A percentile compares a stretch with the other conserved stretches of the same genome.
Conservation (phyloP, 345 rosid genomes). For the Syzygium oleosum region DNA sequence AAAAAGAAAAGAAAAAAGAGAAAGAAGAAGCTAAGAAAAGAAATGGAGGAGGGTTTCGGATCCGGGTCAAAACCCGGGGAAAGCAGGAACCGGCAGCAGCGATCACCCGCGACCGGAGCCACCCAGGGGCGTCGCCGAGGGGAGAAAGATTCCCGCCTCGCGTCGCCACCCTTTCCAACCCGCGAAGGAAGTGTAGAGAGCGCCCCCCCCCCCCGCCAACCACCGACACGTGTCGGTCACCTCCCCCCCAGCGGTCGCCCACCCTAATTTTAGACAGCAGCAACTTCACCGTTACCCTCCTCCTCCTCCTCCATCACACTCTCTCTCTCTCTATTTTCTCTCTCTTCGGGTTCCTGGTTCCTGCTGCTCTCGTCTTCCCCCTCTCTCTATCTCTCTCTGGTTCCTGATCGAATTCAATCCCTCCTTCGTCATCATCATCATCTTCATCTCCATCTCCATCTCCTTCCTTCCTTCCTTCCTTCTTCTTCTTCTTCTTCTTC, state of each 20-base stretch:
- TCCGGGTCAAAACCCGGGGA: not conserved
- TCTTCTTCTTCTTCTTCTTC: not conserved
- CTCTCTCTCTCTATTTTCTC: not conserved
- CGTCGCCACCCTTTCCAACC: not conserved
- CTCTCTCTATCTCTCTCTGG: not conserved
- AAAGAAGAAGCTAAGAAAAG: not conserved
- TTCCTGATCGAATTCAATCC: not conserved
- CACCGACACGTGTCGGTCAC: slow-evolving; percentile 12
- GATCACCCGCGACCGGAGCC: not conserved
- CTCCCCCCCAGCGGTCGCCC: not conserved
- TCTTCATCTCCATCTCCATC: not conserved
- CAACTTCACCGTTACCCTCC: slow-evolving; percentile 9
- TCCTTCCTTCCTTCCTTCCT: not conserved
- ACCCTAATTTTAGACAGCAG: not conserved
- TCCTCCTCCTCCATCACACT: not conserved
- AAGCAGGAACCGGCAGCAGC: not conserved
- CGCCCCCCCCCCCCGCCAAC: not conserved
- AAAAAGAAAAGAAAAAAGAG: not conserved
- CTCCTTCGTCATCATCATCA: not conserved
- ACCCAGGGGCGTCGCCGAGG: not conserved
- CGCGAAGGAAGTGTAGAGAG: not conserved
- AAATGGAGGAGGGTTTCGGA: not conserved
- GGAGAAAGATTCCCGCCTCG: not conserved
- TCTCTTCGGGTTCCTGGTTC: not conserved
- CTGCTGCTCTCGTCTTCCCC: not conserved